Percentiles rank a stretch among this genome's conserved stretches.
phyloP scores from a whole-genome alignment of 306 rosid genomes.

The Rosa lucieae region DNA sequence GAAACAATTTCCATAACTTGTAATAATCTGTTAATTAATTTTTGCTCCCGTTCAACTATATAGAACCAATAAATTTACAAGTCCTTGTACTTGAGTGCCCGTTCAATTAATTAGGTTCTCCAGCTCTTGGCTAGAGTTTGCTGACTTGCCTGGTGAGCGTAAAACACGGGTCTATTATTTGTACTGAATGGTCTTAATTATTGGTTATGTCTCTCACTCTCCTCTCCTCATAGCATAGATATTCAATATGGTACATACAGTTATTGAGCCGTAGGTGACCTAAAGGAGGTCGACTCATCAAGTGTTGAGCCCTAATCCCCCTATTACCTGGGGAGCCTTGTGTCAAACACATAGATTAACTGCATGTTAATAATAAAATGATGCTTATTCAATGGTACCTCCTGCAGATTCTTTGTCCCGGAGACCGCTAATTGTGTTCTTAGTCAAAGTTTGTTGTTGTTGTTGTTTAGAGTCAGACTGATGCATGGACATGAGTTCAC shows the following conservation, averaged over 20 bases:
- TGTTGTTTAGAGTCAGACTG: neutral
- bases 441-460: neutral
- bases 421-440: neutral
- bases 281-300: neutral
- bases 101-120: neutral
- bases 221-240: neutral
- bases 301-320: neutral
- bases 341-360: neutral
- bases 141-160: neutral
- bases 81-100: neutral
- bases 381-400: neutral
- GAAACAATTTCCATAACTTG: neutral
- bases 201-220: neutral
- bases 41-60: neutral
- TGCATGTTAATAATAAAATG: neutral
- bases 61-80: neutral
- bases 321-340: neutral
- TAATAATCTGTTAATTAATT: neutral
- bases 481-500: conserved; percentile 33
- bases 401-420: conserved; percentile 1
- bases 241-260: neutral
- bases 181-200: neutral
- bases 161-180: neutral
- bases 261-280: neutral
- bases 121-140: neutral